Evolutionary conservation across 2,329 filamentous ascomycete species (phyloP).

Genomic region (Ciborinia camelliae): DNA sequence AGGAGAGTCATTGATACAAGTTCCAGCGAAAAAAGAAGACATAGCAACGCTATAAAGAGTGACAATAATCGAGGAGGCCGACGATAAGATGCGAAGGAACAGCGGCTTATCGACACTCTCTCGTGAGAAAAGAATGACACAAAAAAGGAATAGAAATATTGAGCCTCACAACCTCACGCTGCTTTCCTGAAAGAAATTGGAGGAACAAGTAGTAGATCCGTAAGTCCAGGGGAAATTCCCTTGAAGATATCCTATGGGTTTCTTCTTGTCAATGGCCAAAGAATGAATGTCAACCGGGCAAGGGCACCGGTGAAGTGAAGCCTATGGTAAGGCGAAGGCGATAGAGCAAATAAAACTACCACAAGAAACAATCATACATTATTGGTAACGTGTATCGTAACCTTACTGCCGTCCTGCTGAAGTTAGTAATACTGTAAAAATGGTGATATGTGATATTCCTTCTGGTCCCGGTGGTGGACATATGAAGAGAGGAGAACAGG

Average conservation of each 20-base stretch:
- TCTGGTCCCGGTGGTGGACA: conserved; percentile 19
- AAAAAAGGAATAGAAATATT: conserved; percentile 18
- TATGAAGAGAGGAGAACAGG: conserved; percentile 19
- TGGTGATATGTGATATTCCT: conserved; percentile 25
- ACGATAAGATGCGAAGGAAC: conserved; percentile 30
- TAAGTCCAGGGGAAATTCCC: background rate
- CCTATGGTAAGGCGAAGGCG: conserved; percentile 11
- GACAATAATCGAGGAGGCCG: conserved; percentile 27
- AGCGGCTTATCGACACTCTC: conserved; percentile 32
- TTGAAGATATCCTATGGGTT: background rate
- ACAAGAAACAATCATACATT: conserved; percentile 9
- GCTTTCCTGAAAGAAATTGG: conserved; percentile 2
- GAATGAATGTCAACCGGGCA: conserved; percentile 23
- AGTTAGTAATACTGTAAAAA: conserved; percentile 28
- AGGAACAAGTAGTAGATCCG: conserved; percentile 5
- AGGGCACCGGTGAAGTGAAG: conserved; percentile 7
- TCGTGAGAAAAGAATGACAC: conserved; percentile 25
- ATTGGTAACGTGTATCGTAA: background rate
- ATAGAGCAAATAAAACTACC: conserved; percentile 10
- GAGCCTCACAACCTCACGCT: conserved; percentile 10
- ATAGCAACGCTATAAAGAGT: conserved; percentile 25
- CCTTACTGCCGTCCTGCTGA: conserved; percentile 14
- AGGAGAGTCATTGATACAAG: conserved; percentile 2
- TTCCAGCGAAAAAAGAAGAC: conserved; percentile 16
- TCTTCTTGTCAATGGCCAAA: conserved; percentile 20